phyloP scores from a whole-genome alignment of 345 rosid species.

The Linum lewisii region DNA sequence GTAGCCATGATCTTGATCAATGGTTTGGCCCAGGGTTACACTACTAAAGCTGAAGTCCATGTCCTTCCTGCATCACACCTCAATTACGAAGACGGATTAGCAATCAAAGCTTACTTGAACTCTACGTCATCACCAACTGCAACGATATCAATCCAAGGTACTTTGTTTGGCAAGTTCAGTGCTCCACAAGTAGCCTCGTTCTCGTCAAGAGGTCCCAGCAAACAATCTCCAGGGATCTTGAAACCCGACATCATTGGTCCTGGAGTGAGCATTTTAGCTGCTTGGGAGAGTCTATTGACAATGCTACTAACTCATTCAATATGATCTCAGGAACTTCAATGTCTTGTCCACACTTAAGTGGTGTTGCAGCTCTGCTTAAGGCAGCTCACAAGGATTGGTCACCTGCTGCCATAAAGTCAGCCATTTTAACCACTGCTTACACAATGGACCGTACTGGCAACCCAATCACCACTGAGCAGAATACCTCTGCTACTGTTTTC shows the following conservation, averaged over 20 bases:
- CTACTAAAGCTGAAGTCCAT: conserved; percentile 14
- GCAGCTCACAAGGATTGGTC: neutral
- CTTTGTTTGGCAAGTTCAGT: neutral
- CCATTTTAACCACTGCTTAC: neutral
- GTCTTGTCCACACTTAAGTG: neutral
- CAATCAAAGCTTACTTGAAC: conserved; percentile 17
- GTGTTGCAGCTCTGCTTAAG: neutral
- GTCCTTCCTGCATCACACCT: conserved; percentile 17
- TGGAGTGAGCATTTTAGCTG: neutral
- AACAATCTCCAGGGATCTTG: neutral
- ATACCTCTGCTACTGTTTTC: neutral
- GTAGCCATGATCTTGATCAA: neutral
- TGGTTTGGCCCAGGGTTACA: neutral
- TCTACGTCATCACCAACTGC: conserved; percentile 7
- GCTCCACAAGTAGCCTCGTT: neutral
- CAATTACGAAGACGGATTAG: conserved; percentile 14
- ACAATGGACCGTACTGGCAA: neutral
- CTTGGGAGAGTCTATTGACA: neutral
- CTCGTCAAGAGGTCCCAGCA: conserved; percentile 2
- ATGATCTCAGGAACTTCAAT: neutral
- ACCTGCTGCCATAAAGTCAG: neutral
- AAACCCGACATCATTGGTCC: conserved; percentile 3
- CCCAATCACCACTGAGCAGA: neutral
- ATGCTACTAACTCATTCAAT: neutral
- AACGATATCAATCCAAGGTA: neutral